phyloP scores from a whole-genome alignment of 768 basidiomycete genomes.

The Mycena galericulata region DNA sequence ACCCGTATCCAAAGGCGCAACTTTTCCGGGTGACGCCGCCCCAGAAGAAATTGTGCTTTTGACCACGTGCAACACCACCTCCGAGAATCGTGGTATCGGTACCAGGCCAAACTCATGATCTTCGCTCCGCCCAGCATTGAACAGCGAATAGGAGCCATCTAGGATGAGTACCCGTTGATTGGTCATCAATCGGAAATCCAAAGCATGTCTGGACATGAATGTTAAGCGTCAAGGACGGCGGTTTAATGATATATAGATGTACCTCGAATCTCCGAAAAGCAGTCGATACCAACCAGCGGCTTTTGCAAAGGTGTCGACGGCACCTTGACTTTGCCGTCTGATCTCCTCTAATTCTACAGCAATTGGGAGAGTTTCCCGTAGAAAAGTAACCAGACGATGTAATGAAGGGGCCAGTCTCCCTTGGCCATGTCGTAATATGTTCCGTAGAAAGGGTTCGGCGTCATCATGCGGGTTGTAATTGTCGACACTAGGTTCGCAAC shows the following conservation, averaged over 20 bases:
- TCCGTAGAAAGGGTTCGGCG: constrained; percentile 80
- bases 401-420: constrained; percentile 74
- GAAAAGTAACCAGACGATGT: constrained; percentile 72
- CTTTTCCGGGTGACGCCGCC: constrained; percentile 48
- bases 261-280: constrained; percentile 77
- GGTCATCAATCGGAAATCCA: constrained; percentile 84
- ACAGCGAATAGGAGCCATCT: constrained; percentile 79
- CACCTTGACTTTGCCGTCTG: constrained; percentile 48
- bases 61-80: constrained; percentile 64
- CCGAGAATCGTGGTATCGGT: constrained; percentile 70
- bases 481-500: constrained; percentile 49
- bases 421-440: constrained; percentile 73
- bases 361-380: constrained; percentile 84
- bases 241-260: constrained; percentile 32
- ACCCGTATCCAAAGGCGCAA: constrained; percentile 72
- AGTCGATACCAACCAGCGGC: constrained; percentile 87
- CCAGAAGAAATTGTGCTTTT: constrained; percentile 50
- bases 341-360: constrained; percentile 77
- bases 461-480: constrained; percentile 82
- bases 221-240: constrained; percentile 15
- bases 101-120: constrained; percentile 54
- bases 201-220: constrained; percentile 65
- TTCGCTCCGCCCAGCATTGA: constrained; percentile 37
- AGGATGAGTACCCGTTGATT: constrained; percentile 74
- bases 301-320: constrained; percentile 79